Evolutionary conservation across 78 protist species (phyloP), one percentile per base, ranked within the genome.

Genomic region (Chrysochromulina parva): DNA sequence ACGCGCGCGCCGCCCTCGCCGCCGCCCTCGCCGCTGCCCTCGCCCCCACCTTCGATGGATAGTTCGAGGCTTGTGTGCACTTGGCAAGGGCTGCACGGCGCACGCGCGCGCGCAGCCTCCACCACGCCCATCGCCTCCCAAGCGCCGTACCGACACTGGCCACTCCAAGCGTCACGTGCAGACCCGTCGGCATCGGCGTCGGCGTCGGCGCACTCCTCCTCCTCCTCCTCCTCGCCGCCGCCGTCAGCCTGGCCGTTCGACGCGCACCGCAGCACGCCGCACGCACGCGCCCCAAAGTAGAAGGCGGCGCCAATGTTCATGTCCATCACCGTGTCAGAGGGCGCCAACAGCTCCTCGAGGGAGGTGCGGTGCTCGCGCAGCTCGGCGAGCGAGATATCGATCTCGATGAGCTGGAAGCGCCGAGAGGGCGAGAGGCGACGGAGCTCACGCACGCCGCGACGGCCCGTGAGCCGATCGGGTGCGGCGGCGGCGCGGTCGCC

Each of bases 231-330:
- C 38, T 38, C 38, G 38, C 38, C 38, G 38, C 38, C 38, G 69
- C 69, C 48, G 54, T 22, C 24, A 48, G 88, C 88, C 69, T 13
- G 71, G 52, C 62, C 69, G 88, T 9, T 3, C 69, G 88, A 1
- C 22, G 22, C 54, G 66, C 69, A 22, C 38, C 19, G 67, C 47
- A 19, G 47, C 73, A 1, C 9, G 52, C 84, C 84, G n/a, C 1
- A 19, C 4, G n/a, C 84, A 10, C 84, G 53, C 38, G 81, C 59
- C 9, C 97, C 97, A 62, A 94, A 95, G 95, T 94, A 96, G 3
- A 96, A 73, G 48, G 98, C 98, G 2, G 94, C 54, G 20, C 95
- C 97, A 48, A 97, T 96, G 90, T 95, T 97, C 90, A 94, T 65
- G 92, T 97, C 98, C 97, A 97, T 95, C 87, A 94, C 93, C 1